phyloP scores from a whole-genome alignment of 495 filamentous ascomycete species.

The Terfezia claveryi region DNA sequence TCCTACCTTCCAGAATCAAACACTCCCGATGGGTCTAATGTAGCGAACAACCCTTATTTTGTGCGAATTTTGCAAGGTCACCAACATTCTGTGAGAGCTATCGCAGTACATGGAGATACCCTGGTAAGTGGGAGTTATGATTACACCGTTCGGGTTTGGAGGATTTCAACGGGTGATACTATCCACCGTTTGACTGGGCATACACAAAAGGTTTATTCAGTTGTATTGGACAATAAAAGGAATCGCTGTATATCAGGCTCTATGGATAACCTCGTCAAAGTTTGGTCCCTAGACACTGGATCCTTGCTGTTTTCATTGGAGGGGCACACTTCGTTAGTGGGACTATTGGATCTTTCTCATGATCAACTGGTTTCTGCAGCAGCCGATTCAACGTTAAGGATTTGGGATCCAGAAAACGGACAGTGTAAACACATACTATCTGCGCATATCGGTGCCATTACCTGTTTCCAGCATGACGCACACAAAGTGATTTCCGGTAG shows the following conservation, averaged over 20 bases:
- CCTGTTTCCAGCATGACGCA: slow-evolving; percentile 95
- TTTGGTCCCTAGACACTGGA: slow-evolving; percentile 91
- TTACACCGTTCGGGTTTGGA: slow-evolving; percentile 89
- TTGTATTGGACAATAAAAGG: slow-evolving; percentile 77
- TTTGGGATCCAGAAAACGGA: slow-evolving; percentile 92
- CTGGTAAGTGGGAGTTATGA: slow-evolving; percentile 99
- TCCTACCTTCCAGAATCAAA: slow-evolving; percentile 39
- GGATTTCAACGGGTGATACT: slow-evolving; percentile 84
- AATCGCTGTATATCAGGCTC: slow-evolving; percentile 94
- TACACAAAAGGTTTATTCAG: slow-evolving; percentile 86
- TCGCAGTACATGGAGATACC: slow-evolving; percentile 85
- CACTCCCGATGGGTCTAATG: slow-evolving; percentile 30
- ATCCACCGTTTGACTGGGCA: slow-evolving; percentile 75
- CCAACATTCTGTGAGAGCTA: slow-evolving; percentile 87
- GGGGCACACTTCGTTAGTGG: slow-evolving; percentile 82
- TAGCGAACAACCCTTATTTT: slow-evolving; percentile 82
- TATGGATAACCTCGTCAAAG: slow-evolving; percentile 95
- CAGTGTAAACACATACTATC: slow-evolving; percentile 73
- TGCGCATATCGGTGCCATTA: slow-evolving; percentile 92
- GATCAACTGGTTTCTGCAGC: slow-evolving; percentile 85
- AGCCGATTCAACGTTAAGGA: slow-evolving; percentile 80
- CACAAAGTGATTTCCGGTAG: slow-evolving; percentile 93
- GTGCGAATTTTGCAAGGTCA: slow-evolving; percentile 72
- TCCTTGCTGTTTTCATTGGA: slow-evolving; percentile 72
- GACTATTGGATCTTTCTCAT: slow-evolving; percentile 66